Evolutionary conservation across 331 rosid species (phyloP), one percentile per base, ranked within the genome.

Genomic region (Quercus lobata): DNA sequence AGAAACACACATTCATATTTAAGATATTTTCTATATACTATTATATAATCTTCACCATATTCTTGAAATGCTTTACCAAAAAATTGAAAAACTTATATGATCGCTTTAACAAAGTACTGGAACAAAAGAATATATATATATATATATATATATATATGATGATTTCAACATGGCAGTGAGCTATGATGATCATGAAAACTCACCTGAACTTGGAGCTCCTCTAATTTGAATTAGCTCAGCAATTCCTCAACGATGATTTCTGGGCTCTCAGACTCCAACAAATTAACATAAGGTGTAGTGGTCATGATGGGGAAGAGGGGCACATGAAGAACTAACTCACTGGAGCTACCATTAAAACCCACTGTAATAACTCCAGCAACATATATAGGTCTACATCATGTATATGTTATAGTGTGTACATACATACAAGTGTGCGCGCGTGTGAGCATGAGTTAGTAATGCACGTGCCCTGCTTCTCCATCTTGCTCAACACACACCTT

Each of bases 381-480:
- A 60, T 79, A 85, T 83, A 80, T 49, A 49, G 54, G 54, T 49
- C 17, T 49, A 49, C 17, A 49, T 49, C 54, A 49, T 49, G 17
- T 44, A 8, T 18, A 46, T 34, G 75, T 52, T 63, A 24, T 63
- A 22, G 29, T 52, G 60, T 25, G 71, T 49, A 3, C 54, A 49
- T 49, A 3, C 54, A 49, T 12, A 14, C 5, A 14, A 29, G 29
- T 56, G 70, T 35, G 71, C 17, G 60, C 25, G 71, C 11, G 19
- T 52, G 58, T 17, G 17, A 34, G 22, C 60, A 56, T 71, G 94
- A 88, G 97, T 90, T 84, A 92, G 93, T 78, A 85, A 87, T 93
- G 98, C 98, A 96, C 99, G 99, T 96, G 99, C 99, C 98, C 98
- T 96, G 99, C 99, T 96, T 93, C 99, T 96, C 99, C 99, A 96